Evolutionary conservation across 2,329 filamentous ascomycete genomes (phyloP).

Genomic region (Conoideocrella luteorostrata): DNA sequence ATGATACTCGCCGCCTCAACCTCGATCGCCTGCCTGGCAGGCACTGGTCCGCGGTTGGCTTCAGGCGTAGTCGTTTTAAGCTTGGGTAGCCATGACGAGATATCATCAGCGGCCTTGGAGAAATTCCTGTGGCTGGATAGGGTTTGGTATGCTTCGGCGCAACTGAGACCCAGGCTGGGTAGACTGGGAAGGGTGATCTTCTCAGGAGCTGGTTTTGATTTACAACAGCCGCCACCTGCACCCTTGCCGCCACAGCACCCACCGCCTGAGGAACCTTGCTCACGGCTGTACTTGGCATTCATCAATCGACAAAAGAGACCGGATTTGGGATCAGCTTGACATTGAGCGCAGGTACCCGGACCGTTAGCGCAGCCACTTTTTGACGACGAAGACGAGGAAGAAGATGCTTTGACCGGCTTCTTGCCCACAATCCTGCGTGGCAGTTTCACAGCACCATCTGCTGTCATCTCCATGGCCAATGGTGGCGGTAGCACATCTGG

Average conservation of each 20-base stretch:
- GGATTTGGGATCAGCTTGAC: constrained; percentile 68
- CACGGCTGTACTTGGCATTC: constrained; percentile 55
- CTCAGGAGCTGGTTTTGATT: constrained; percentile 27
- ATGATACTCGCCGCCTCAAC: constrained; percentile 80
- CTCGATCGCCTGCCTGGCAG: constrained; percentile 57
- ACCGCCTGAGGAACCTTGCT: constrained; percentile 22
- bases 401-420: constrained; percentile 19
- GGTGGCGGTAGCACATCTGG: constrained; percentile 48
- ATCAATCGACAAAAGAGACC: constrained; percentile 79
- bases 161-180: constrained; percentile 56
- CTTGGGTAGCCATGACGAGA: constrained; percentile 69
- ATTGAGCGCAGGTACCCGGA: constrained; percentile 74
- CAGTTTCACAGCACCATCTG: constrained; percentile 55
- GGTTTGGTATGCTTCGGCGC: constrained; percentile 73
- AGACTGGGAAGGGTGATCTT: constrained; percentile 30
- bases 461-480: constrained; percentile 52
- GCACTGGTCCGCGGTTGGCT: constrained; percentile 21
- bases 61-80: constrained; percentile 52
- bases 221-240: constrained; percentile 59
- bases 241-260: constrained; percentile 61
- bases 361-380: constrained; percentile 54
- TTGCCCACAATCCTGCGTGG: constrained; percentile 32
- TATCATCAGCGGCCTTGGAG: constrained; percentile 64
- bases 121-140: constrained; percentile 72
- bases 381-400: background rate